phyloP scores from a whole-genome alignment of 352 stramenopile genomes.

The Phytopythium delawarense region DNA sequence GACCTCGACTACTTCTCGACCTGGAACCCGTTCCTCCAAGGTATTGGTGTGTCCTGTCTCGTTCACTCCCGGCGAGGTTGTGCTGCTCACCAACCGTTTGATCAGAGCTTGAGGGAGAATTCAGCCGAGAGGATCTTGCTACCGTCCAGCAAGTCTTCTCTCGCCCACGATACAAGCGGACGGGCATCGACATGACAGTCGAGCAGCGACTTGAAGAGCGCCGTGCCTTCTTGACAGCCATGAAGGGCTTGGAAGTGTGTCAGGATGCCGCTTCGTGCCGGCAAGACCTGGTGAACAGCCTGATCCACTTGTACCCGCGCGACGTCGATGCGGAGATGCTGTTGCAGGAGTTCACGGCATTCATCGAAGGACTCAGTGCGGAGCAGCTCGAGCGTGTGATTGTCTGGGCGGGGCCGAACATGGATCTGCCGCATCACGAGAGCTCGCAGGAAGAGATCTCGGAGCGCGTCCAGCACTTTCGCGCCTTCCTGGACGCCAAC shows the following conservation, averaged over 20 bases:
- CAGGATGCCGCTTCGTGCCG: slow-evolving; percentile 5
- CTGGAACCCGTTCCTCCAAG: slow-evolving; percentile 79
- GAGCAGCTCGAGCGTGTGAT: slow-evolving; percentile 1
- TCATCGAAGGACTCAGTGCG: not conserved
- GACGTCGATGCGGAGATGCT: slow-evolving; percentile 11
- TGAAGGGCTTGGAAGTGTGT: slow-evolving; percentile 27
- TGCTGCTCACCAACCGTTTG: not conserved
- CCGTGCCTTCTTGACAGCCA: slow-evolving; percentile 24
- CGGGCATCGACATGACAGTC: slow-evolving; percentile 16
- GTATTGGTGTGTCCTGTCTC: slow-evolving; percentile 11
- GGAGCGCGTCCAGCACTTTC: slow-evolving; percentile 29
- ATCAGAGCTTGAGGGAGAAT: slow-evolving; percentile 37
- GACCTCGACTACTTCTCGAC: slow-evolving; percentile 91
- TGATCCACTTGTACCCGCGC: slow-evolving; percentile 28
- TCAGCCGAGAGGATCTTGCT: slow-evolving; percentile 14
- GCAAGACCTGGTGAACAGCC: slow-evolving; percentile 9
- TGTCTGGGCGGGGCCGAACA: slow-evolving; percentile 35
- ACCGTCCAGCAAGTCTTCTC: slow-evolving; percentile 40
- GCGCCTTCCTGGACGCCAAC: slow-evolving; percentile 25
- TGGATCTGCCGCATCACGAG: slow-evolving; percentile 68
- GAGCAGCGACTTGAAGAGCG: slow-evolving; percentile 22
- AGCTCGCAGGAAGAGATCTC: slow-evolving; percentile 52
- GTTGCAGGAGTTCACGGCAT: slow-evolving; percentile 16
- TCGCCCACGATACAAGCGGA: slow-evolving; percentile 29
- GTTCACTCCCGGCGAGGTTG: slow-evolving; percentile 7